Evolutionary conservation across 805 yeast genomes (phyloP), one percentile per base, ranked within the genome.

Genomic region (Naumovozyma baii): DNA sequence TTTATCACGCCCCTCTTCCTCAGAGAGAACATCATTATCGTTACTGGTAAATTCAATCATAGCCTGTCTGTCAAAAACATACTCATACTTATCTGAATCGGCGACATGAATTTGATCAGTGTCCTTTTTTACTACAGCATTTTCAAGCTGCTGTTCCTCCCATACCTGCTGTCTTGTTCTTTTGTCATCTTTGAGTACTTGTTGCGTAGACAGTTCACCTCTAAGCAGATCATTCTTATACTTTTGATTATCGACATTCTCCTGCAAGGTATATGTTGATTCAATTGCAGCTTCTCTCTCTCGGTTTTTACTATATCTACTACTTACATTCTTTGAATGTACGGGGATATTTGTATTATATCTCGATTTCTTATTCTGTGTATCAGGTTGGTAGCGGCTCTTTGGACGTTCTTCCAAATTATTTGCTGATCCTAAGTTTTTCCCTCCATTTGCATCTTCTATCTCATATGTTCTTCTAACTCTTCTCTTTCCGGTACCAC

Each of bases 21-120:
- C 65, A 41, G 54, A 47, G n/a, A 49, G 18, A 8, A 42, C 38
- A 37, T 56, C 56, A 3, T 50, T 67, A 2, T 59, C 54, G 18
- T 72, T 78, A 14, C 66, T 61, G 1, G 70, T 66, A 45, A 74
- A 79, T n/a, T 74, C 73, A 15, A 80, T 72, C 42, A 68, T 66
- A 40, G 81, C 84, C 0, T 74, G 64, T 33, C 72, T 71, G 55
- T 84, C 92, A 59, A 82, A 82, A 0, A 85, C 90, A 62, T 69
- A 85, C 10, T 83, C 94, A 51, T 81, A 84, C 32, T 74, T 58
- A 7, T 68, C 66, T 8, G 61, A 47, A 10, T 48, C 52, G 9
- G 50, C 45, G 16, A 60, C 45, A 13, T 43, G 31, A 14, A 59
- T 57, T 7, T 56, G 58, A 43, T 60, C 61, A 4, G 42, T 34